Base-by-base conservation (phyloP, 2,329 filamentous ascomycete genomes). In the Boeremia exigua region DNA sequence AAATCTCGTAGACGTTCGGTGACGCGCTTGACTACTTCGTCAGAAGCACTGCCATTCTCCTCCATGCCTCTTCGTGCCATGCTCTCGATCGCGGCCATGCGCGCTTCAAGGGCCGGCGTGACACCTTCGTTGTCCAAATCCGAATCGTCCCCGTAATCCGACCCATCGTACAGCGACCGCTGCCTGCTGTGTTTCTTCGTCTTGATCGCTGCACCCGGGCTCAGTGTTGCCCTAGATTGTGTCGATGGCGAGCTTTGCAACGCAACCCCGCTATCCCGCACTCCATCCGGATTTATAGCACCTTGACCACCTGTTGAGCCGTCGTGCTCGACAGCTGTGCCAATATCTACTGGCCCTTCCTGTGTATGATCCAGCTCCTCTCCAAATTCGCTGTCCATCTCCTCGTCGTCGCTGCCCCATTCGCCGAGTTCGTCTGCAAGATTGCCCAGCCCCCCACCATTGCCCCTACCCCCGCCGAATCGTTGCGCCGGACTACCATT, bases 371-470 rank as follows among this genome's bases (percentile, higher is more conserved):
- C 67, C 49, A 69, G 36, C n/a, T 75, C 71, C 25, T 73, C 72
- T 33, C 70, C 69, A 57, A 72, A 72, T 17, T 77, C 70, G 29
- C 68, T 75, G 47, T 81, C 80, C 23, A 77, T 78, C 14, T 79
- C 81, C 34, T 87, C 86, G 36, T 85, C 86, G 73, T 89, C 86
- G 4, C 88, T 87, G 34, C 48, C 48, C 54, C 54, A 57, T 68
- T 90, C 89, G 1, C 88, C 91, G 43, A 95, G 79, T 75, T 95
- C 91, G 74, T 94, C 91, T 1, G 91, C 91, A 44, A 95, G 75
- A 65, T 92, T 93, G 29, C 90, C 91, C 59, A 92, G 79, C 8
- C 88, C 88, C 53, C 64, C 66, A 58, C 85, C 85, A 42, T 76
- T 78, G 46, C 70, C 73, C 14, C 53, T 46, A 27, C 66, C 71